Evolutionary conservation across 345 rosid genomes (phyloP).

Genomic region (Citrus trifoliata): DNA sequence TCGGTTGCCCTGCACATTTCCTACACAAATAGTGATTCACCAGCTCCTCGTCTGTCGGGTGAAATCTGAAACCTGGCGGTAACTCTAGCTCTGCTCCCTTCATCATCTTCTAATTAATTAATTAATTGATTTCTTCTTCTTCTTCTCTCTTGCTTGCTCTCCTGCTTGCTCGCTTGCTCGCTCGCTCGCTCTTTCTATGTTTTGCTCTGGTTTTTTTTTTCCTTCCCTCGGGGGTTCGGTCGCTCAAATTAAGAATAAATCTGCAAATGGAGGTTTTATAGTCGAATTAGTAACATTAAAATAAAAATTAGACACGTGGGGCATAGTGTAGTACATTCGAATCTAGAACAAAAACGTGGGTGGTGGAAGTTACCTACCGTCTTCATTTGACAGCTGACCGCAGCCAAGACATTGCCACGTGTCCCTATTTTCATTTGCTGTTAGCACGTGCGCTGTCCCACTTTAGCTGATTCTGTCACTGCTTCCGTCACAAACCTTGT

Average conservation of each 20-base stretch:
- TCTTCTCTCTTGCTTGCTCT: background rate
- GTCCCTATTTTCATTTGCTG: background rate
- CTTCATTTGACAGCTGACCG: background rate
- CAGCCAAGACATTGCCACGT: background rate
- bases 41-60: conserved; percentile 91
- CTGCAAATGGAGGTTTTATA: background rate
- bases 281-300: background rate
- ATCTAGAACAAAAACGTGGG: conserved; percentile 1
- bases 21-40: conserved; percentile 69
- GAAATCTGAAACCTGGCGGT: conserved; percentile 93
- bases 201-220: background rate
- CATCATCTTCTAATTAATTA: conserved; percentile 24
- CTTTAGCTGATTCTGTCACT: conserved; percentile 14
- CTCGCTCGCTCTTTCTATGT: background rate
- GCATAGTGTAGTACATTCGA: background rate
- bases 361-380: background rate
- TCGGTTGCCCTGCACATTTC: conserved; percentile 57
- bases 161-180: background rate
- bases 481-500: conserved; percentile 32
- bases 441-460: background rate
- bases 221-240: background rate
- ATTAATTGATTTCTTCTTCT: background rate
- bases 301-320: background rate
- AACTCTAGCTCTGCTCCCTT: conserved; percentile 47
- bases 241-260: background rate